phyloP scores from a whole-genome alignment of 2,329 filamentous ascomycete species.

The Colletotrichum brevisporum region DNA sequence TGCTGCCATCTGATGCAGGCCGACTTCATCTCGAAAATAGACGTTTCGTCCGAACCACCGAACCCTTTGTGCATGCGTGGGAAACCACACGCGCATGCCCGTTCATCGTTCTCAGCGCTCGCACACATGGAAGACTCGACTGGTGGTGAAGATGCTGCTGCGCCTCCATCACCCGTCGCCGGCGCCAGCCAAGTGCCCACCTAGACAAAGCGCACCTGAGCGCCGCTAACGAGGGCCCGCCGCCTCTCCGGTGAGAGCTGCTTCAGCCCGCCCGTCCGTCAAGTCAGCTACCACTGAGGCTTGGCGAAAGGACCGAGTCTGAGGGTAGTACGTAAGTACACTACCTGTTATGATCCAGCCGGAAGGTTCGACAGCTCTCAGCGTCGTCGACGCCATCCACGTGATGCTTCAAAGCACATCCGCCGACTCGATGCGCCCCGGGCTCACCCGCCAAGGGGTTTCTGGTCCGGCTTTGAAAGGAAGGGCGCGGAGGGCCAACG shows the following conservation, averaged over 20 bases:
- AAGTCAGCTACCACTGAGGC: conserved; percentile 8
- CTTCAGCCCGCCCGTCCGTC: conserved; percentile 23
- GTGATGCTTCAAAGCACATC: not conserved
- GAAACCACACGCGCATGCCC: not conserved
- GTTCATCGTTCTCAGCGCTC: not conserved
- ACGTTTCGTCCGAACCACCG: not conserved
- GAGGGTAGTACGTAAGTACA: not conserved
- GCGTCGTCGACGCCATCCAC: conserved; percentile 8
- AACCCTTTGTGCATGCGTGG: conserved; percentile 14
- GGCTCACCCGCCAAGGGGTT: too few species aligned
- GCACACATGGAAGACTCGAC: conserved; percentile 4
- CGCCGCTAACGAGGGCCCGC: not conserved
- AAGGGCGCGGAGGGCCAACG: too few species aligned
- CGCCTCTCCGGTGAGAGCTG: not conserved
- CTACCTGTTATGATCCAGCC: conserved; percentile 1
- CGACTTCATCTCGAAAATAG: not conserved
- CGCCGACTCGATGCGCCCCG: too few species aligned
- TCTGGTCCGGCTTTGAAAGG: too few species aligned
- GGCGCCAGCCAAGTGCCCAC: conserved; percentile 19
- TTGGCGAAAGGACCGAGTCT: conserved; percentile 8
- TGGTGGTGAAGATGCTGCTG: conserved; percentile 17
- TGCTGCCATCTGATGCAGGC: conserved; percentile 3
- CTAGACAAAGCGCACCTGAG: conserved; percentile 32
- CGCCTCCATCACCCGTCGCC: conserved; percentile 30
- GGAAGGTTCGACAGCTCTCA: conserved; percentile 2